These are phyloP conservation scores for Coriolopsis trogii DNA, from an alignment of 1,284 basidiomycete genomes.

Conservation along the genomic window DNA sequence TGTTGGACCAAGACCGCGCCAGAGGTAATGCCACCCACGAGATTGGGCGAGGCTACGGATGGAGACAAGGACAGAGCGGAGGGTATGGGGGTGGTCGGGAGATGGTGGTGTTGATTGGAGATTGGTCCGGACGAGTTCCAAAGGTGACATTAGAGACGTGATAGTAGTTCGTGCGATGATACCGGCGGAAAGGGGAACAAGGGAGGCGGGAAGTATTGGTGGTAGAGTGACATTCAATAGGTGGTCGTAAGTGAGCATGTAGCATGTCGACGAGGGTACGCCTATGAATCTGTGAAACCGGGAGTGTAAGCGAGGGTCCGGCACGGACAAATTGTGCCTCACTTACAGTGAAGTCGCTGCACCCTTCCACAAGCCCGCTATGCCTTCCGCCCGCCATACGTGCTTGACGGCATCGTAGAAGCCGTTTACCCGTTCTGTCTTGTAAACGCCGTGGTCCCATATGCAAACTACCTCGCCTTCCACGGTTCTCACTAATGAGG, in stretches of 20 bases:
- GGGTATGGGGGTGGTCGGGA: conserved; percentile 70
- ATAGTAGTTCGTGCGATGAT: conserved; percentile 82
- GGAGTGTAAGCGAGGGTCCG: conserved; percentile 13
- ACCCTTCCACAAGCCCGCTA: conserved; percentile 87
- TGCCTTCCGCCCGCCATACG: conserved; percentile 77
- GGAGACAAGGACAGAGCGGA: conserved; percentile 67
- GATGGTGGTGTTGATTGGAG: conserved; percentile 85
- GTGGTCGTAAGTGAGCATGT: conserved; percentile 97
- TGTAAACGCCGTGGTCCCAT: conserved; percentile 73
- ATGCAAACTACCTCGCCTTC: conserved; percentile 72
- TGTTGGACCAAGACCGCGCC: conserved; percentile 90
- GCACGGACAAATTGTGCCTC: background rate
- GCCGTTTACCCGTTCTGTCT: conserved; percentile 73
- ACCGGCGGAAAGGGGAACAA: conserved; percentile 84
- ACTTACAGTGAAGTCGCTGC: conserved; percentile 85
- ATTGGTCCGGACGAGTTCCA: conserved; percentile 94
- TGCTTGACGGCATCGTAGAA: conserved; percentile 82
- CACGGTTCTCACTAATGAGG: conserved; percentile 58
- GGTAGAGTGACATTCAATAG: conserved; percentile 70
- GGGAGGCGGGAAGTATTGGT: conserved; percentile 54
- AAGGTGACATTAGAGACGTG: conserved; percentile 82
- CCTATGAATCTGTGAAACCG: conserved; percentile 72
- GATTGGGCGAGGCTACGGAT: conserved; percentile 61
- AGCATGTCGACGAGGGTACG: conserved; percentile 90
- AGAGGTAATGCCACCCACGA: conserved; percentile 76